phyloP scores from a whole-genome alignment of 306 rosid genomes.

The Cicer chorassanicum region DNA sequence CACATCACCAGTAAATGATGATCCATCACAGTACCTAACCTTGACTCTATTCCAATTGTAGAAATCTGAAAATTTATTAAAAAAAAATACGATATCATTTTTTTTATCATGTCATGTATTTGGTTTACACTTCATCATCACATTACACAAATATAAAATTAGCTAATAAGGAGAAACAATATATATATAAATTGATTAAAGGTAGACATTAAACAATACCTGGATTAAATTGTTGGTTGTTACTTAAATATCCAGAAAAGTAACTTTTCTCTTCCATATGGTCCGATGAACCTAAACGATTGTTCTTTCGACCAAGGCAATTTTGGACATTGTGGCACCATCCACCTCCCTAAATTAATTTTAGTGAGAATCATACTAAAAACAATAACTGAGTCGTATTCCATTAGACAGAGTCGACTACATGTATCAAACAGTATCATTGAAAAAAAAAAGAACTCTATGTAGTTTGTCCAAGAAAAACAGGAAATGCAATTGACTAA shows the following conservation, averaged over 20 bases:
- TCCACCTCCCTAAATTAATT: slow-evolving; percentile 77
- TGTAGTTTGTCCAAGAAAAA: slow-evolving; percentile 8
- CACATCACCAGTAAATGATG: slow-evolving; percentile 92
- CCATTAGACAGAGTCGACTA: background rate
- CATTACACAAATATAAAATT: too few relatives aligned
- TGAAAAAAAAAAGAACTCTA: background rate
- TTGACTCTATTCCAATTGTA: slow-evolving; percentile 80
- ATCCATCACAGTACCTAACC: slow-evolving; percentile 87
- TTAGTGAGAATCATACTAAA: slow-evolving; percentile 10
- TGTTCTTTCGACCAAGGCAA: slow-evolving; percentile 65
- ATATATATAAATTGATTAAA: background rate
- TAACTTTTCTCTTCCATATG: slow-evolving; percentile 53
- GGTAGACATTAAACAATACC: slow-evolving; percentile 48
- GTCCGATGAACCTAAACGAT: slow-evolving; percentile 79
- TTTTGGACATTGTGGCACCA: slow-evolving; percentile 73
- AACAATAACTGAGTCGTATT: background rate
- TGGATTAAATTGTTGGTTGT: slow-evolving; percentile 59
- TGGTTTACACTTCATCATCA: too few relatives aligned
- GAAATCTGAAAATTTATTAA: slow-evolving; percentile 58
- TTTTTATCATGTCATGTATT: too few relatives aligned
- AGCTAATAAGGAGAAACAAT: background rate
- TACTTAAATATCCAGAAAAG: slow-evolving; percentile 64
- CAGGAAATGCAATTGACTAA: background rate
- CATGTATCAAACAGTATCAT: background rate
- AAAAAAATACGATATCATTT: too few relatives aligned